phyloP scores from a whole-genome alignment of 2,329 filamentous ascomycete species.

The Ophidiomyces ophidiicola region DNA sequence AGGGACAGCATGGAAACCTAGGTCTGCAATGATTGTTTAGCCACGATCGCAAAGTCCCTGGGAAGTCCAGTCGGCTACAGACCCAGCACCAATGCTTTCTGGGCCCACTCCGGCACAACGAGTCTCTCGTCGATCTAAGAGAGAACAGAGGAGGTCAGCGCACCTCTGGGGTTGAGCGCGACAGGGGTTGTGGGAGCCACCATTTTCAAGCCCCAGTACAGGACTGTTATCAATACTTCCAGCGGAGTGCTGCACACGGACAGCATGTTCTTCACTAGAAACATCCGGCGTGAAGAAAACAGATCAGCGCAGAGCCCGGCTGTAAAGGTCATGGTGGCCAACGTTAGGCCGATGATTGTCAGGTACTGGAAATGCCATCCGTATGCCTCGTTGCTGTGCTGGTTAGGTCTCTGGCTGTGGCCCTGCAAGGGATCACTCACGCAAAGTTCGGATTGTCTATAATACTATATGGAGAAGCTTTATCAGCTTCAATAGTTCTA shows the following conservation, averaged over 20 bases:
- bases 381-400: constrained; percentile 37
- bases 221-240: constrained; percentile 46
- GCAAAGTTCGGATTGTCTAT: constrained; percentile 33
- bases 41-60: neutral
- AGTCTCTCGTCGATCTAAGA: constrained; percentile 35
- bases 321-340: constrained; percentile 45
- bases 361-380: constrained; percentile 56
- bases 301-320: constrained; percentile 46
- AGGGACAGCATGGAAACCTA: constrained; percentile 42
- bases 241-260: constrained; percentile 47
- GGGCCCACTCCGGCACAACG: constrained; percentile 37
- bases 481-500: neutral
- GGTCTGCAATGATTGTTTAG: constrained; percentile 21
- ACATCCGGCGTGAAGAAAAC: constrained; percentile 40
- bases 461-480: constrained; percentile 22
- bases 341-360: constrained; percentile 48
- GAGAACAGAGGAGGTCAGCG: neutral
- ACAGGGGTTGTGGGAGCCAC: constrained; percentile 25
- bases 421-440: constrained; percentile 20
- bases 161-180: neutral
- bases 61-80: neutral
- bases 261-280: constrained; percentile 46
- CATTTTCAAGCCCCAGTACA: constrained; percentile 48
- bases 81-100: constrained; percentile 26
- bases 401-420: neutral